Base-by-base conservation (phyloP, 2,329 filamentous ascomycete species). In the Albophoma yamanashiensis region DNA sequence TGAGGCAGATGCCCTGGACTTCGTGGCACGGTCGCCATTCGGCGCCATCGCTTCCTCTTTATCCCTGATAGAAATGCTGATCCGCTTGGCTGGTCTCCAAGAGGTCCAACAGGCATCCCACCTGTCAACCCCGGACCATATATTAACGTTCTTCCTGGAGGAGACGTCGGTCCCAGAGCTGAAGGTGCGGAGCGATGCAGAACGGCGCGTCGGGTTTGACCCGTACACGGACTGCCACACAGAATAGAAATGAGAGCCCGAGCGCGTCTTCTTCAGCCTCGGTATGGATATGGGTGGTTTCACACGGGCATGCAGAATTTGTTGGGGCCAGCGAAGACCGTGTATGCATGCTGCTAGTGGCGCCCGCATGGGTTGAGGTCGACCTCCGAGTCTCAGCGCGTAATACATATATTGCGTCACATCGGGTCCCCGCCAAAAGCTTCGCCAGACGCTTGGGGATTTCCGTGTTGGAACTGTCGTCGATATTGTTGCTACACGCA, bases 31-130 rank as follows among this genome's bases (percentile, higher is more conserved):
- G 15, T 81, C 78, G 3, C 79, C 79, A 3, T 80, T 83, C 62
- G 76, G 77, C 34, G 73, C 77, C n/a, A 79, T 84, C 60, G 77
- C 76, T 1, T 81, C 75, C 65, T 87, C 79, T 64, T 74, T 81
- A 64, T 96, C 92, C 1, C 82, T 96, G 11, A 83, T 97, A 59
- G 92, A 97, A 73, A 94, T 93, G 79, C 79, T 96, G 39, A 83
- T 96, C 55, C 90, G 93, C 50, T 82, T 97, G 55, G 87, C 89
- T 5, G 91, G 91, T 27, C 82, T 96, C 17, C 92, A 96, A 70
- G 91, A 96, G 76, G 96, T 94, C 72, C 89, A 96, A 70, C 92
- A 97, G 77, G 83, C 85, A 47, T 92, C 90, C 0, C 92, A 96
- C 67, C 82, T 96, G n/a, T 84, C 91, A 8, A 94, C 96, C 62